phyloP scores from a whole-genome alignment of 352 stramenopile genomes.

The Globisporangium splendens region DNA sequence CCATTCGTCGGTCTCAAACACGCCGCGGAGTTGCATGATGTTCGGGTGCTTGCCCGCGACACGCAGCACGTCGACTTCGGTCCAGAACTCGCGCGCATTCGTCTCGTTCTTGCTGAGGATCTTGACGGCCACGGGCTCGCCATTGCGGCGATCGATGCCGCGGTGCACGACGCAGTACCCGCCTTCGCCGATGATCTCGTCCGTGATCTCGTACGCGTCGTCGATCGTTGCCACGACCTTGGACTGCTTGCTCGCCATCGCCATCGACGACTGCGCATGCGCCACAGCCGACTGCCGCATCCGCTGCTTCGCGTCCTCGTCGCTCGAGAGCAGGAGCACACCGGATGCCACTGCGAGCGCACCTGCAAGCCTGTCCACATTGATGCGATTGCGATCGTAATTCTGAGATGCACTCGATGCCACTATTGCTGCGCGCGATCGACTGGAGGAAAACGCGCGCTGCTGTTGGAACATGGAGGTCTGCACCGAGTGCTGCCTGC shows the following conservation, averaged over 20 bases:
- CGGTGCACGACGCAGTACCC: constrained; percentile 81
- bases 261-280: neutral
- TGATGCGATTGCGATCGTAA: too few species aligned
- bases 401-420: too few species aligned
- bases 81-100: constrained; percentile 79
- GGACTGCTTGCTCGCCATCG: constrained; percentile 2
- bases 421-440: too few species aligned
- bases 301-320: constrained; percentile 1
- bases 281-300: neutral
- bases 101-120: constrained; percentile 78
- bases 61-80: constrained; percentile 73
- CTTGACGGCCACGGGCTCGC: constrained; percentile 75
- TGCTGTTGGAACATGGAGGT: too few species aligned
- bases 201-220: constrained; percentile 69
- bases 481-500: too few species aligned
- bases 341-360: constrained; percentile 7
- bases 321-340: constrained; percentile 7
- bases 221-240: constrained; percentile 32
- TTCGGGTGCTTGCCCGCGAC: constrained; percentile 71
- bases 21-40: constrained; percentile 72
- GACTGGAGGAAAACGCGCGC: too few species aligned
- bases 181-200: constrained; percentile 79
- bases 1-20: constrained; percentile 65
- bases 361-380: neutral
- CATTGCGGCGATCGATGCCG: constrained; percentile 55